phyloP scores from a whole-genome alignment of 2,329 filamentous ascomycete genomes.

The Fulvia fulva region DNA sequence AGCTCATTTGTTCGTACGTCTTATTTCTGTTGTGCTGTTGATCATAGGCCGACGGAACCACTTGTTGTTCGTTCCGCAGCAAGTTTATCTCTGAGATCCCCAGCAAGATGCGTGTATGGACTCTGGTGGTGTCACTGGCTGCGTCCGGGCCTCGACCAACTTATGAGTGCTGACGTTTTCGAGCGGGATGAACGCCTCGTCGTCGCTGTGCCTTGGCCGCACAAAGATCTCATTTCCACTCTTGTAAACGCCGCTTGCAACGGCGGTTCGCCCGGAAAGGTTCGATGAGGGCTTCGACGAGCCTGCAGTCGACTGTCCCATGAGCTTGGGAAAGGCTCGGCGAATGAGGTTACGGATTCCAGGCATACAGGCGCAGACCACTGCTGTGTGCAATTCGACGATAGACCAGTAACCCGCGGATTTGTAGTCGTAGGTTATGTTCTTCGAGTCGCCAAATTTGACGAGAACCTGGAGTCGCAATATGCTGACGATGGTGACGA shows the following conservation, averaged over 20 bases:
- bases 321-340: not conserved
- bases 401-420: constrained; percentile 1
- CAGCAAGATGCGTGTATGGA: too few relatives aligned
- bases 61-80: too few relatives aligned
- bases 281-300: not conserved
- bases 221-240: not conserved
- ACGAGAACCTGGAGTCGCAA: constrained; percentile 5
- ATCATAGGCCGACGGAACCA: too few relatives aligned
- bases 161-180: not conserved
- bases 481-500: constrained; percentile 8
- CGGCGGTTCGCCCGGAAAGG: not conserved
- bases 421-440: constrained; percentile 4
- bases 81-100: too few relatives aligned
- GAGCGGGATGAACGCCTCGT: not conserved
- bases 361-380: constrained; percentile 5
- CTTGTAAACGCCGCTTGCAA: not conserved
- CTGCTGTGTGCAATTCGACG: not conserved
- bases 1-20: too few relatives aligned
- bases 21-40: too few relatives aligned
- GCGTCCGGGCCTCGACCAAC: not conserved
- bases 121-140: not conserved
- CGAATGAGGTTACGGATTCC: not conserved
- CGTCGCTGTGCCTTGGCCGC: not conserved
- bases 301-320: not conserved
- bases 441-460: constrained; percentile 3